A percentile compares a stretch with the other conserved stretches of the same genome.
phyloP scores from a whole-genome alignment of 176 grass and related monocot genomes.

The Guadua angustifolia region DNA sequence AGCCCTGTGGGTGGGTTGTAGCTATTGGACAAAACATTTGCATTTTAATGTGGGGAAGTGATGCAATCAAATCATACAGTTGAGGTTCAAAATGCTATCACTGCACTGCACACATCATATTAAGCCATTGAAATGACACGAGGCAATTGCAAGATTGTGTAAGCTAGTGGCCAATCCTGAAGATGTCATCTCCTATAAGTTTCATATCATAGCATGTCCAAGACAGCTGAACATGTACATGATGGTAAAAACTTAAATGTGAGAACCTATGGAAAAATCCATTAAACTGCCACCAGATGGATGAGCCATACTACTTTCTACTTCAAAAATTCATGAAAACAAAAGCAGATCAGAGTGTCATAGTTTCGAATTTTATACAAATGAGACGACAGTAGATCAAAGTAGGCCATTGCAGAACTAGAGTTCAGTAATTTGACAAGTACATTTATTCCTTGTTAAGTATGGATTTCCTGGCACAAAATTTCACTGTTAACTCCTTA shows the following conservation, averaged over 20 bases:
- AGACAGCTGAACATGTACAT: not conserved
- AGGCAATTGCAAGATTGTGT: not conserved
- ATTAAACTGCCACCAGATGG: not conserved
- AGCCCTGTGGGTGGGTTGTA: not conserved
- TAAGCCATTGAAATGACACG: too few species aligned
- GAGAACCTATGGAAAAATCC: not conserved
- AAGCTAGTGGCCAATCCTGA: not conserved
- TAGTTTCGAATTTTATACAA: not conserved
- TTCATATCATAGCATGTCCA: not conserved
- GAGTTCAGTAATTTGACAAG: not conserved
- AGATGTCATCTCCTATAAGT: not conserved
- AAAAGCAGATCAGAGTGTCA: not conserved
- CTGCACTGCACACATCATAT: not conserved
- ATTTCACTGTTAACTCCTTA: not conserved
- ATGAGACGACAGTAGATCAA: not conserved
- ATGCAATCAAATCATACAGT: slow-evolving; percentile 1
- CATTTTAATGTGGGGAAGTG: not conserved
- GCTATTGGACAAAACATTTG: not conserved
- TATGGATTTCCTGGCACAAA: not conserved
- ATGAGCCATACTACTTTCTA: not conserved
- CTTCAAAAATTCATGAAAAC: slow-evolving; percentile 9
- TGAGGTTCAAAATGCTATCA: not conserved
- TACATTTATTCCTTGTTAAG: not conserved
- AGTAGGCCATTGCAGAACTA: not conserved
- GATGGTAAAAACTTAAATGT: not conserved